These are phyloP conservation scores for Sphaerobolus stellatus DNA, from an alignment of 1,284 basidiomycete species.

Conservation along the genomic window DNA sequence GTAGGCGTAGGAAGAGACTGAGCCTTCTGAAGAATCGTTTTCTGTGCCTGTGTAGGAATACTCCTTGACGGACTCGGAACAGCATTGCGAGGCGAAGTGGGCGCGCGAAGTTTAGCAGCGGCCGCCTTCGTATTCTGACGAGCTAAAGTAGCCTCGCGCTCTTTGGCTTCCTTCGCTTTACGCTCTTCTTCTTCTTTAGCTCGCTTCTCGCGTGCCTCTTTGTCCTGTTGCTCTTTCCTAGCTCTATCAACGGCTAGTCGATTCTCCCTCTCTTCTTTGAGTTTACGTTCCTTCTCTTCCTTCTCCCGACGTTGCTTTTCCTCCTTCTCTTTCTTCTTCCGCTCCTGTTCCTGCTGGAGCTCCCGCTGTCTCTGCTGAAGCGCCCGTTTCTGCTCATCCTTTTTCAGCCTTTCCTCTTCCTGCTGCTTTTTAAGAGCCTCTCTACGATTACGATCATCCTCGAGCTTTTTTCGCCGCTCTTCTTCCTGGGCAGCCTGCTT, in stretches of 20 bases:
- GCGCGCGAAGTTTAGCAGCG: conserved; percentile 38
- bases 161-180: conserved; percentile 56
- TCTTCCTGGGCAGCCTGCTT: conserved; percentile 64
- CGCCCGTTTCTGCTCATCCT: conserved; percentile 76
- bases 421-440: conserved; percentile 73
- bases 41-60: conserved; percentile 44
- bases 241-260: conserved; percentile 54
- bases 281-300: conserved; percentile 61
- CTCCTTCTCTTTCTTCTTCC: conserved; percentile 60
- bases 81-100: conserved; percentile 51
- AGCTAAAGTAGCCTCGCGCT: conserved; percentile 46
- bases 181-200: conserved; percentile 57
- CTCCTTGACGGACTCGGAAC: conserved; percentile 49
- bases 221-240: conserved; percentile 31
- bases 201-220: conserved; percentile 40
- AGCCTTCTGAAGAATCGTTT: conserved; percentile 52
- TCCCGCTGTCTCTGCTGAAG: conserved; percentile 69
- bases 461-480: conserved; percentile 64
- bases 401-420: conserved; percentile 77
- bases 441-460: conserved; percentile 69
- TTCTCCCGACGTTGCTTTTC: conserved; percentile 69
- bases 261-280: conserved; percentile 55
- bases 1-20: conserved; percentile 18
- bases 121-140: conserved; percentile 30
- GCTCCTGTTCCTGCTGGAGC: conserved; percentile 63